Base-by-base conservation (phyloP, 2,329 filamentous ascomycete genomes). In the Hymenoscyphus salicellus region DNA sequence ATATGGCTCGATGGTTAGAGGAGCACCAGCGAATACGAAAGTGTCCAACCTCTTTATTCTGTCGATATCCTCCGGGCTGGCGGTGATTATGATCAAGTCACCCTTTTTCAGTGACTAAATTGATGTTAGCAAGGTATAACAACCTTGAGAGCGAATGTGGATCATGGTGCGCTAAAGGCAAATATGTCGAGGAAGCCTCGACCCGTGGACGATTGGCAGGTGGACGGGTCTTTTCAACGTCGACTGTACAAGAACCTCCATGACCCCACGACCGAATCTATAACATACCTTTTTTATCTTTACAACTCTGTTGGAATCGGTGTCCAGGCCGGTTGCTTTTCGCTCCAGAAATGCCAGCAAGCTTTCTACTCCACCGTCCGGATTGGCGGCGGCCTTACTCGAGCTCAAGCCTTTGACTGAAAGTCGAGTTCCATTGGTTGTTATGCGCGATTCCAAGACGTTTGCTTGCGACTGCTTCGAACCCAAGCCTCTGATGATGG, bases 241-340 rank as follows among this genome's bases (percentile, higher is more conserved):
- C 74, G 75, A 77, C 75, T 60, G 52, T 71, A 68, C 69, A 68
- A 66, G 63, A 68, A 66, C 66, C 64, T 69, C 46, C 73, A 72
- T 77, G 72, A 76, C 73, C 73, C 72, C 73, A 78, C 78, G 80
- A 79, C 80, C 75, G 75, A 72, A 74, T 75, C 74, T 70, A 72
- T 77, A 78, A 90, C 89, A 86, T 90, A 93, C 90, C 88, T 92
- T 91, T 79, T 86, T 87, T 68, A 93, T 87, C 75, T 83, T 86
- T 71, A 91, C 80, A 70, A 81, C 79, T 61, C 66, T 72, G 36
- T 72, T 72, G 61, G 72, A 72, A 72, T 83, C 81, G 73, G 79
- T 74, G 66, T 76, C 73, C 74, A 86, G 80, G 69, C 81, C 78
- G 63, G 83, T 82, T 57, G 89, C 84, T 76, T 92, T 92, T 72